These are phyloP conservation scores for Luffa acutangula DNA, from an alignment of 306 rosid species.

Conservation along the genomic window DNA sequence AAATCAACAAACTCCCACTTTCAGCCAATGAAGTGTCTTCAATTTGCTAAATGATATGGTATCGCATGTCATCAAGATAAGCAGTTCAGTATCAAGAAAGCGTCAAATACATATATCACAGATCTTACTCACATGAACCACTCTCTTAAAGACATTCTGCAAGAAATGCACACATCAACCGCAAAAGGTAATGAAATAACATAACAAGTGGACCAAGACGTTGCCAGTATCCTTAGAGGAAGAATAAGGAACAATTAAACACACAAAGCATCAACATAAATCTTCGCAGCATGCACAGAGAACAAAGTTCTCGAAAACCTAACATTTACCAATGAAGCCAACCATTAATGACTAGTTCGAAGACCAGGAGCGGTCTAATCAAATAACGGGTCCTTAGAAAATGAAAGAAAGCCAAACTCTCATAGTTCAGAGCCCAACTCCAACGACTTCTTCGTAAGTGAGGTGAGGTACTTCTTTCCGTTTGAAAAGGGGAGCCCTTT, in stretches of 20 bases:
- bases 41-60: not conserved
- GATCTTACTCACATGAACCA: not conserved
- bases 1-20: conserved; percentile 10
- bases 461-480: not conserved
- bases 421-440: too few species aligned
- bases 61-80: not conserved
- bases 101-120: not conserved
- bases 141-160: not conserved
- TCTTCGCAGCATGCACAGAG: not conserved
- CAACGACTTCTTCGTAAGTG: not conserved
- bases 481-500: not conserved
- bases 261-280: not conserved
- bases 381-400: too few species aligned
- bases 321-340: not conserved
- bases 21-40: not conserved
- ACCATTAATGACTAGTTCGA: too few species aligned
- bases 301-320: not conserved
- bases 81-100: not conserved
- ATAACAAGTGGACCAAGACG: not conserved
- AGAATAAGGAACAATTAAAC: not conserved
- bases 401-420: too few species aligned
- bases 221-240: not conserved
- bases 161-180: not conserved
- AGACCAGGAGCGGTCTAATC: too few species aligned
- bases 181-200: not conserved